Conservation (phyloP, 768 basidiomycete genomes). For the Xerocomellus chrysenteron region DNA sequence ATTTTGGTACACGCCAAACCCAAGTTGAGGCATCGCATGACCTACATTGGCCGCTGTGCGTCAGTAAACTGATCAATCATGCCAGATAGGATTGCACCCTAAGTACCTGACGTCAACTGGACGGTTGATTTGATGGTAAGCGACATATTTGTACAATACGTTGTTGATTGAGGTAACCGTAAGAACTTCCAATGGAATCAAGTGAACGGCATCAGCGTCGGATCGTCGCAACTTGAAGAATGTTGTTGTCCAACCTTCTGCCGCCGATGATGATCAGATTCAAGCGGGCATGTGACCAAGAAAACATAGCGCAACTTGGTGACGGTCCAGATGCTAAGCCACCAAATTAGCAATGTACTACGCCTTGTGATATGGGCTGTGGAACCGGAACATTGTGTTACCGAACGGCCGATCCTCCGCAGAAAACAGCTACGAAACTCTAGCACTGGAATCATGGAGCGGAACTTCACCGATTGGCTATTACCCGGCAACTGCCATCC, state of each 20-base stretch:
- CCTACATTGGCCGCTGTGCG: slow-evolving; percentile 34
- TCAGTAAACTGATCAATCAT: not conserved
- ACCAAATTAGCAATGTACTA: not conserved
- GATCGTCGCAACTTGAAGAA: slow-evolving; percentile 11
- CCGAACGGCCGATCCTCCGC: not conserved
- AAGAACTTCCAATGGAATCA: not conserved
- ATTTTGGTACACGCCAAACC: slow-evolving; percentile 73
- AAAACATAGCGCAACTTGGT: too few relatives aligned
- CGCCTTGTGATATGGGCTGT: not conserved
- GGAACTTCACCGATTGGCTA: slow-evolving; percentile 16
- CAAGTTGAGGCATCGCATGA: slow-evolving; percentile 59
- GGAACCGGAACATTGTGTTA: not conserved
- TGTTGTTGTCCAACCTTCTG: not conserved
- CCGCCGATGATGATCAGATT: not conserved
- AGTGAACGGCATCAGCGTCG: slow-evolving; percentile 1
- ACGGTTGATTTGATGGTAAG: slow-evolving; percentile 33
- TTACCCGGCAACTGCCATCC: not conserved
- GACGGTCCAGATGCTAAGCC: not conserved
- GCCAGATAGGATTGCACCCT: slow-evolving; percentile 5
- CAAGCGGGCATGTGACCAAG: too few relatives aligned
- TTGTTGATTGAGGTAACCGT: slow-evolving; percentile 16
- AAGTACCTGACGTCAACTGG: slow-evolving; percentile 37
- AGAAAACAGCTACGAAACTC: slow-evolving; percentile 11
- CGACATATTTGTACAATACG: slow-evolving; percentile 15
- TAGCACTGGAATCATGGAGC: not conserved